Conservation (phyloP, 2,329 filamentous ascomycete genomes). For the Stromatinia cepivora region DNA sequence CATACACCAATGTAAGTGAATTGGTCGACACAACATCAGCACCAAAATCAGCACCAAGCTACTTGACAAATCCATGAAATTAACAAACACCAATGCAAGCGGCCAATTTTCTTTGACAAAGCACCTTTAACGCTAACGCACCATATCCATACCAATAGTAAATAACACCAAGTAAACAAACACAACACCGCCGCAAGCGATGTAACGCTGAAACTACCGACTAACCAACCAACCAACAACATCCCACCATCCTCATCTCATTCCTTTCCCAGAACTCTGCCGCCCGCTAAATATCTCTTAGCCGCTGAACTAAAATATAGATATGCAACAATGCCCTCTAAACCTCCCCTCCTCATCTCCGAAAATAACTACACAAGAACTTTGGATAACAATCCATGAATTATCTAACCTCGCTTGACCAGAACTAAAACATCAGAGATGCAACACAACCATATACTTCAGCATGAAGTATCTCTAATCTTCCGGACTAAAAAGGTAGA, state of each 20-base stretch:
- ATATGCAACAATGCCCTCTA: not conserved
- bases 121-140: not conserved
- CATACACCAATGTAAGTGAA: not conserved
- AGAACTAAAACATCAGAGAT: not conserved
- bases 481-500: not conserved
- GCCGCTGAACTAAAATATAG: not conserved
- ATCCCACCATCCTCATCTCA: not conserved
- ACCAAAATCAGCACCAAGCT: not conserved
- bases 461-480: not conserved
- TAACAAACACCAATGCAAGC: not conserved
- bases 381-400: not conserved
- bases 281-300: not conserved
- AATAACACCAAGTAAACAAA: not conserved
- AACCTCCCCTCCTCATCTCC: not conserved
- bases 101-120: not conserved
- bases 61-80: not conserved
- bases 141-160: not conserved
- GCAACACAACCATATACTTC: not conserved
- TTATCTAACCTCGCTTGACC: too few relatives aligned
- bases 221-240: not conserved
- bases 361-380: not conserved
- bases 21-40: not conserved
- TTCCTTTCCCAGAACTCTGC: not conserved
- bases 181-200: slow-evolving; percentile 1
- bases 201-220: not conserved